Evolutionary conservation across 2,329 filamentous ascomycete genomes (phyloP).

Genomic region (Claviceps digitariae): DNA sequence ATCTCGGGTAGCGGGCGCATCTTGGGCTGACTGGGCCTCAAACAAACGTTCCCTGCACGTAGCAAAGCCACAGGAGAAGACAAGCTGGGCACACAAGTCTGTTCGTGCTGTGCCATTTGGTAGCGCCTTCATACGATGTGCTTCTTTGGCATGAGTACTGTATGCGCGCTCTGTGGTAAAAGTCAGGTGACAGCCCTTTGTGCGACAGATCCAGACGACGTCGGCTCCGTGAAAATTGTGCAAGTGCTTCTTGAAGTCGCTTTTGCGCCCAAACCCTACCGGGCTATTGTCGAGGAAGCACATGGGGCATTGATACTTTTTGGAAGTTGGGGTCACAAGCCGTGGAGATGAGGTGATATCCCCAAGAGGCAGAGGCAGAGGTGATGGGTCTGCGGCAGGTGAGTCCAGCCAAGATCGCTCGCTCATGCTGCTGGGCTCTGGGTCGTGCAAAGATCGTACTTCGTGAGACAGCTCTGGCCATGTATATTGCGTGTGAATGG

Average conservation of each 20-base stretch:
- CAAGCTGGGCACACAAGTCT: constrained; percentile 28
- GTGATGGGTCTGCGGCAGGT: constrained; percentile 23
- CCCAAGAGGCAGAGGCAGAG: constrained; percentile 15
- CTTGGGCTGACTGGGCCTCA: constrained; percentile 23
- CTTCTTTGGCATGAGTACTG: constrained; percentile 29
- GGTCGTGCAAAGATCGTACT: constrained; percentile 20
- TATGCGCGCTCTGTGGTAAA: constrained; percentile 33
- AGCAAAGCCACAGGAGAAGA: constrained; percentile 30
- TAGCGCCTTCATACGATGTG: constrained; percentile 27
- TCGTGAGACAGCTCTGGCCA: constrained; percentile 23
- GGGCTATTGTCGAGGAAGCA: constrained; percentile 31
- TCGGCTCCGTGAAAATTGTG: constrained; percentile 32
- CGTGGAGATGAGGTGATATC: constrained; percentile 24
- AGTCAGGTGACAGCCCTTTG: constrained; percentile 26
- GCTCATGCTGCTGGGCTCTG: constrained; percentile 19
- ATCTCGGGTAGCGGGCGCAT: constrained; percentile 23
- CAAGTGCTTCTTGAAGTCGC: constrained; percentile 35
- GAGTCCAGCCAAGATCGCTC: constrained; percentile 28
- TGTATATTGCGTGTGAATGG: constrained; percentile 25
- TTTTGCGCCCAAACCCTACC: constrained; percentile 32
- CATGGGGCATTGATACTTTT: constrained; percentile 32
- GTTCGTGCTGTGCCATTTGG: constrained; percentile 27
- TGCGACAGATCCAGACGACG: constrained; percentile 29
- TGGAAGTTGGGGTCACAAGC: constrained; percentile 23
- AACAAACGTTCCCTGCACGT: constrained; percentile 29